Conservation (phyloP, 2,329 filamentous ascomycete genomes). For the Monilinia aucupariae region DNA sequence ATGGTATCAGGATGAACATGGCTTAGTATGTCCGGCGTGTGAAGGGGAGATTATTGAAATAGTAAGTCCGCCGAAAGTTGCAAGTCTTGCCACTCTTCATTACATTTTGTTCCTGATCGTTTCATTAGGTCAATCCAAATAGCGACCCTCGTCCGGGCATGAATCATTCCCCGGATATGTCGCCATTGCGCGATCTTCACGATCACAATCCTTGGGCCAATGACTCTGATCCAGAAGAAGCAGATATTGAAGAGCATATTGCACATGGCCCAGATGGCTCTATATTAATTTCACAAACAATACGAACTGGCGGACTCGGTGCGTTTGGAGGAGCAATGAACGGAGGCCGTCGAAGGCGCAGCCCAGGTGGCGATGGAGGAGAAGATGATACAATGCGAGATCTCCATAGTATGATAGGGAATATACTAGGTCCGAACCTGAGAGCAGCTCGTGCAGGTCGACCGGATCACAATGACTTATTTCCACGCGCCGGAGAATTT, state of each 20-base stretch:
- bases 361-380: slow-evolving; percentile 5
- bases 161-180: slow-evolving; percentile 23
- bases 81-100: not conserved
- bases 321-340: not conserved
- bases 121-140: slow-evolving; percentile 45
- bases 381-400: slow-evolving; percentile 34
- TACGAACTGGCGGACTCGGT: slow-evolving; percentile 20
- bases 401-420: slow-evolving; percentile 44
- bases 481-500: slow-evolving; percentile 21
- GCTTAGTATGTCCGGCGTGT: slow-evolving; percentile 72
- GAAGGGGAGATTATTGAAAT: slow-evolving; percentile 77
- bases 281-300: slow-evolving; percentile 30
- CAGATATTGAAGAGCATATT: slow-evolving; percentile 48
- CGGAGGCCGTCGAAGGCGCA: slow-evolving; percentile 11
- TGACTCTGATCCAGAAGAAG: slow-evolving; percentile 53
- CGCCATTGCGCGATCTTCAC: slow-evolving; percentile 21
- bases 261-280: slow-evolving; percentile 31
- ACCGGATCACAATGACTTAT: slow-evolving; percentile 32
- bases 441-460: slow-evolving; percentile 30
- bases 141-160: slow-evolving; percentile 56
- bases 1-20: slow-evolving; percentile 70
- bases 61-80: slow-evolving; percentile 47
- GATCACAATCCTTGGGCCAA: slow-evolving; percentile 35
- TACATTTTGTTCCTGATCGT: slow-evolving; percentile 29
- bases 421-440: slow-evolving; percentile 37